Percentiles rank a stretch among this genome's conserved stretches.
Conservation (phyloP, 2,329 filamentous ascomycete species). For the Apiospora rasikravindrae region DNA sequence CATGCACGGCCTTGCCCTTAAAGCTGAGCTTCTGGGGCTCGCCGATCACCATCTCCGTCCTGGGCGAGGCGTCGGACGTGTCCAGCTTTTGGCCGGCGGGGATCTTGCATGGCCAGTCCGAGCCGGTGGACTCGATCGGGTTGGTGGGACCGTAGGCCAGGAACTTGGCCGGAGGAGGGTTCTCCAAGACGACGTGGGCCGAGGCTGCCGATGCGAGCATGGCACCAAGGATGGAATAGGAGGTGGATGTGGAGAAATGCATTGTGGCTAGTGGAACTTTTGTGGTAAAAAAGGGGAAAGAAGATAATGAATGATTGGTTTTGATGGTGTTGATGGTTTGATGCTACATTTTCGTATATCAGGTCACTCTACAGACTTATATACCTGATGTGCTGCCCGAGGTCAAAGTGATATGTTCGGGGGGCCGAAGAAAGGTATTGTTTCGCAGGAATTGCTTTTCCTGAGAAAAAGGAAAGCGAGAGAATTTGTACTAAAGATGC, state of each 20-base stretch:
- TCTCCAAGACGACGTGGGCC: conserved; percentile 68
- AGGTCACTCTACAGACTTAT: neutral
- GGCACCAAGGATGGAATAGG: conserved; percentile 42
- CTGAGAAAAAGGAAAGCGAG: neutral
- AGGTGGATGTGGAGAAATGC: neutral
- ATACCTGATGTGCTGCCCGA: neutral
- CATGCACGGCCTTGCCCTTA: conserved; percentile 67
- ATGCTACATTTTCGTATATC: neutral
- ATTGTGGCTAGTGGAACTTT: neutral
- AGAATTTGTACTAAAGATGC: neutral
- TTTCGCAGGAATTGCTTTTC: neutral
- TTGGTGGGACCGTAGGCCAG: conserved; percentile 52
- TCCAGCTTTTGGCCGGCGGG: conserved; percentile 42
- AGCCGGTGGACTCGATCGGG: conserved; percentile 60
- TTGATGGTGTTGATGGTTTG: neutral
- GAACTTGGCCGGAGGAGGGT: conserved; percentile 59
- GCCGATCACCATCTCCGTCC: conserved; percentile 61
- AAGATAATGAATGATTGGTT: no score
- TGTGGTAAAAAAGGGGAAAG: neutral
- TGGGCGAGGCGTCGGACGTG: conserved; percentile 44
- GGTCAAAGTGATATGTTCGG: neutral
- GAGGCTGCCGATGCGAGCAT: conserved; percentile 43
- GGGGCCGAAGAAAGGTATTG: conserved; percentile 6
- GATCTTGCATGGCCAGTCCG: conserved; percentile 73
- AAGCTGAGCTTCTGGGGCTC: conserved; percentile 57